phyloP scores from a whole-genome alignment of 495 filamentous ascomycete species.

The Neurospora tetraspora region DNA sequence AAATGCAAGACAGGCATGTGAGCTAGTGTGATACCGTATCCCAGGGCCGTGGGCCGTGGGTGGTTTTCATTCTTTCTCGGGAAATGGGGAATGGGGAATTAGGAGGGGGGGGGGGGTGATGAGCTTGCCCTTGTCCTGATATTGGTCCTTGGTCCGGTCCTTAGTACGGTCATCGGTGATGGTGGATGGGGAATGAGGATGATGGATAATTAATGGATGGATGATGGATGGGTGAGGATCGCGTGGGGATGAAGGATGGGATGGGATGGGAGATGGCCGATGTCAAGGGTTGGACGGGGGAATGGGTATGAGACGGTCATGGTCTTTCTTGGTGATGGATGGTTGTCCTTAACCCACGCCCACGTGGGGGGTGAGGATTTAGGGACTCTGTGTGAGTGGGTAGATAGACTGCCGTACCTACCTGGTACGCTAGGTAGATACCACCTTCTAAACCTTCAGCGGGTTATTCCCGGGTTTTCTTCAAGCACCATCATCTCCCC shows the following conservation, averaged over 20 bases:
- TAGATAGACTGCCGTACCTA: background rate
- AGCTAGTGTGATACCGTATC: background rate
- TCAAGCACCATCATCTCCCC: background rate
- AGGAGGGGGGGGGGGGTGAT: background rate
- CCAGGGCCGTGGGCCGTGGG: background rate
- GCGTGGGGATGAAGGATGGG: background rate
- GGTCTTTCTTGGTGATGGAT: background rate
- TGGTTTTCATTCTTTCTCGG: background rate
- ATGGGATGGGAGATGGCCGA: background rate
- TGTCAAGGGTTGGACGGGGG: background rate
- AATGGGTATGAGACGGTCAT: background rate
- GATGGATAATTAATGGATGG: background rate
- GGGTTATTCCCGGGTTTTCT: background rate
- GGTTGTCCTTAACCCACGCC: background rate
- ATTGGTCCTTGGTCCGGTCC: background rate
- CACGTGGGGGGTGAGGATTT: background rate
- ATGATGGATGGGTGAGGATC: background rate
- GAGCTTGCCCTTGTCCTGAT: background rate
- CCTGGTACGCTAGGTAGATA: background rate
- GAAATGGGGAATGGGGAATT: background rate
- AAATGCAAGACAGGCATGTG: background rate
- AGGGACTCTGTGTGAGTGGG: background rate
- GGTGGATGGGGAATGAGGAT: background rate
- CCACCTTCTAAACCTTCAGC: background rate
- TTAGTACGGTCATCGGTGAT: background rate